phyloP scores from a whole-genome alignment of 179 eudicot genomes.

The Monotropa hypopitys region DNA sequence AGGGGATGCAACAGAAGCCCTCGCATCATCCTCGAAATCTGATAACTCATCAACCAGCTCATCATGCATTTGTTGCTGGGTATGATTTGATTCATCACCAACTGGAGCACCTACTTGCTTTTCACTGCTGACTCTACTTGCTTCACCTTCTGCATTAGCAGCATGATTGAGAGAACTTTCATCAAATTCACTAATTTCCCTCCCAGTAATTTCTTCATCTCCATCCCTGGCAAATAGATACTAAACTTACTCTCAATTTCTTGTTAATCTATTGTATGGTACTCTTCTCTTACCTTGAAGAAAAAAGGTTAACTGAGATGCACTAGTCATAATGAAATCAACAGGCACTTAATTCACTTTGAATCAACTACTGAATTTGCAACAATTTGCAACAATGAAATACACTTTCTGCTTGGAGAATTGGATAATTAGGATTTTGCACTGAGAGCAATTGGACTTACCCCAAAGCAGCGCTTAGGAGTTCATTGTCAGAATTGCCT shows the following conservation, averaged over 20 bases:
- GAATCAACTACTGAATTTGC: not conserved
- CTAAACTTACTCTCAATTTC: not conserved
- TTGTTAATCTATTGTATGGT: not conserved
- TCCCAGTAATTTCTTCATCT: slow-evolving; percentile 7
- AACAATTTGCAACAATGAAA: not conserved
- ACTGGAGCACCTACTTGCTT: slow-evolving; percentile 9
- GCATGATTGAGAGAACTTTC: slow-evolving; percentile 2
- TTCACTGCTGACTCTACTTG: slow-evolving; percentile 7
- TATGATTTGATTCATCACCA: slow-evolving; percentile 4
- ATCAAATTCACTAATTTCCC: slow-evolving; percentile 15
- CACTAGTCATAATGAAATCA: not conserved
- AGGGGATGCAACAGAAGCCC: slow-evolving; percentile 20
- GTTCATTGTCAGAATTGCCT: slow-evolving; percentile 46
- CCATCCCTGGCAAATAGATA: slow-evolving; percentile 24
- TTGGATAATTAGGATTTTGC: not conserved
- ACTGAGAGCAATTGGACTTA: slow-evolving; percentile 20
- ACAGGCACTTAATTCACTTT: not conserved
- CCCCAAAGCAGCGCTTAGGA: slow-evolving; percentile 38
- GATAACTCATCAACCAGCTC: slow-evolving; percentile 25
- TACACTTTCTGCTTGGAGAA: not conserved
- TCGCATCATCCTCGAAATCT: slow-evolving; percentile 23
- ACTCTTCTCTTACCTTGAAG: not conserved
- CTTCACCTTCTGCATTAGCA: slow-evolving; percentile 18
- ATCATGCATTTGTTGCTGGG: slow-evolving; percentile 14
- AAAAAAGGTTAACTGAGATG: not conserved